Percentiles rank a stretch among this genome's conserved stretches.
Conservation (phyloP, 495 filamentous ascomycete species). For the Annulohypoxylon nitens region DNA sequence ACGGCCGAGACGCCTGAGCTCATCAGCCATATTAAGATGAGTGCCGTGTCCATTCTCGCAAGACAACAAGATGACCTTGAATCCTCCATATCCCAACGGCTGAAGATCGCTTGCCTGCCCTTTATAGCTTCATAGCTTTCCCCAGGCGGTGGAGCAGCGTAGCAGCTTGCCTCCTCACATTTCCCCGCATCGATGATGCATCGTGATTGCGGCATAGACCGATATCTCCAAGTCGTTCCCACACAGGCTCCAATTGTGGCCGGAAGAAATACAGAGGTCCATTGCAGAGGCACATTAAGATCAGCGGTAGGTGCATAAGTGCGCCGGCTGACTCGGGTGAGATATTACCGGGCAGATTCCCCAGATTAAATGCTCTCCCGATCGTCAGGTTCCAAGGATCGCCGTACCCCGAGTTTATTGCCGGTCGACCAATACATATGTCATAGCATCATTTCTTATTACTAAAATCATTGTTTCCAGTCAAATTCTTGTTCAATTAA, state of each 20-base stretch:
- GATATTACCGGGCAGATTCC: slow-evolving; percentile 27
- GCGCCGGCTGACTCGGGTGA: slow-evolving; percentile 16
- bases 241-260: slow-evolving; percentile 25
- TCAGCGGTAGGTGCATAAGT: slow-evolving; percentile 23
- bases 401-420: background rate
- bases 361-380: slow-evolving; percentile 28
- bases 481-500: slow-evolving; percentile 1
- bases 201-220: slow-evolving; percentile 23
- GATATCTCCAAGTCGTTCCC: slow-evolving; percentile 17
- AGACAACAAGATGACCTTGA: background rate
- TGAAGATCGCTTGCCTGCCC: background rate
- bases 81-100: background rate
- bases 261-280: slow-evolving; percentile 14
- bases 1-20: slow-evolving; percentile 36
- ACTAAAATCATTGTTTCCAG: background rate
- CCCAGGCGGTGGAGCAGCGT: slow-evolving; percentile 26
- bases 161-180: slow-evolving; percentile 30
- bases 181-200: slow-evolving; percentile 45
- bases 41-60: slow-evolving; percentile 22
- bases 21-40: slow-evolving; percentile 31
- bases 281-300: slow-evolving; percentile 29
- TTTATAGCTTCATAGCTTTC: slow-evolving; percentile 41
- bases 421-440: background rate
- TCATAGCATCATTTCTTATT: slow-evolving; percentile 11
- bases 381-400: slow-evolving; percentile 17